Evolutionary conservation across 2,329 filamentous ascomycete species (phyloP).

Genomic region (Scedosporium minutisporum): DNA sequence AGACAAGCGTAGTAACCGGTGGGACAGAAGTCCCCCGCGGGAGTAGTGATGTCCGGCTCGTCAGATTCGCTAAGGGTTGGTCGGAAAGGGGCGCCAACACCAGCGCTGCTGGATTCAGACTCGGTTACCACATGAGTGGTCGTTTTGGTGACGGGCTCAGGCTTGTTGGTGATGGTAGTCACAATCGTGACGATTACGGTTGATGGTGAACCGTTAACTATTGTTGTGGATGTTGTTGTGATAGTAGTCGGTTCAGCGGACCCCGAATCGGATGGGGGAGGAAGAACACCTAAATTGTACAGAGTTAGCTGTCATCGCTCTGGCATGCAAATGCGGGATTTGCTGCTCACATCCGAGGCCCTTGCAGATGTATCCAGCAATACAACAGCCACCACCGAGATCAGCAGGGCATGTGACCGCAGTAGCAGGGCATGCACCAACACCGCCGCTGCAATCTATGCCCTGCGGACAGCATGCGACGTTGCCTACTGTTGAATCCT

Average conservation of each 20-base stretch:
- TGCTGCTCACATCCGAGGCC: conserved; percentile 57
- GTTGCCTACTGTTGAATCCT: conserved; percentile 52
- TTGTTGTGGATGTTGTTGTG: conserved; percentile 29
- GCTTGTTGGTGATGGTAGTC: conserved; percentile 20
- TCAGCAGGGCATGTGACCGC: conserved; percentile 56
- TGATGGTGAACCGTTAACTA: conserved; percentile 24
- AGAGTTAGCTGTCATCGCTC: conserved; percentile 6
- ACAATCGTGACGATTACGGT: conserved; percentile 31
- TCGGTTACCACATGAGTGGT: conserved; percentile 23
- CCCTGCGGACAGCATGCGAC: conserved; percentile 69
- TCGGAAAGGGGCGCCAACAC: conserved; percentile 35
- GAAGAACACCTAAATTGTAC: conserved; percentile 22
- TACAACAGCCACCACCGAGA: conserved; percentile 66
- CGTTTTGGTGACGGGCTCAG: conserved; percentile 19
- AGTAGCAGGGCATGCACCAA: conserved; percentile 51
- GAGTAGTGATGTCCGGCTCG: conserved; percentile 25
- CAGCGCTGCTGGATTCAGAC: conserved; percentile 27
- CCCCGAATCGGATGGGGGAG: conserved; percentile 14
- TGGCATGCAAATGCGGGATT: not conserved
- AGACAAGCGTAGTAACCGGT: conserved; percentile 88
- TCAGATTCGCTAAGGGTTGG: conserved; percentile 26
- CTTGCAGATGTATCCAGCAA: conserved; percentile 59
- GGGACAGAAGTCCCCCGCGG: conserved; percentile 47
- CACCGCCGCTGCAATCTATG: conserved; percentile 50
- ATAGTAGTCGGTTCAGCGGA: conserved; percentile 21